Conservation (phyloP, 2,329 filamentous ascomycete species). For the Cercospora sp. region DNA sequence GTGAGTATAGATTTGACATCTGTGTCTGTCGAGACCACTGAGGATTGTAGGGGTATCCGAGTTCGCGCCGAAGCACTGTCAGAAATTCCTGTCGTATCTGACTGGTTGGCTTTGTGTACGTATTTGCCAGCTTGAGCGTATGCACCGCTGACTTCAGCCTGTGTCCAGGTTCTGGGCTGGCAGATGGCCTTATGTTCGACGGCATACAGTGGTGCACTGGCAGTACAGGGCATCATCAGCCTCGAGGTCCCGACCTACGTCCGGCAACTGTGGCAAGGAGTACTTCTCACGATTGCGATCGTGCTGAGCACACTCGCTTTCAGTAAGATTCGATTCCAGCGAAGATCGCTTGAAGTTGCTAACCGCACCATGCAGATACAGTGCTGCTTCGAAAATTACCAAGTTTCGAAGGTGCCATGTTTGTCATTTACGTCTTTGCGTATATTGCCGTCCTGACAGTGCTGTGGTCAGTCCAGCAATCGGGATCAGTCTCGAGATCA, state of each 20-base stretch:
- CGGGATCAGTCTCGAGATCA: not conserved
- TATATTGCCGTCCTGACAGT: constrained; percentile 38
- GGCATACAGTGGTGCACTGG: not conserved
- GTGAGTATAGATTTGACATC: not conserved
- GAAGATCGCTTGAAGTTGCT: not conserved
- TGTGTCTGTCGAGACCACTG: not conserved
- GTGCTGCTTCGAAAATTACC: constrained; percentile 39
- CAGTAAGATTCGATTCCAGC: not conserved
- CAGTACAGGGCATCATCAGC: constrained; percentile 23
- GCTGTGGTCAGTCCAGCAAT: constrained; percentile 19
- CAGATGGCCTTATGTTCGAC: constrained; percentile 2
- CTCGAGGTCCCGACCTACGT: constrained; percentile 18
- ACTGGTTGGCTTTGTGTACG: constrained; percentile 21
- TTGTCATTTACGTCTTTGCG: constrained; percentile 34
- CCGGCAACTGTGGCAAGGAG: constrained; percentile 17
- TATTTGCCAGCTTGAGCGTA: not conserved
- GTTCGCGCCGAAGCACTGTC: constrained; percentile 26
- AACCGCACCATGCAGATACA: constrained; percentile 13
- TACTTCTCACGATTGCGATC: constrained; percentile 22
- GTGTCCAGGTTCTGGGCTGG: not conserved
- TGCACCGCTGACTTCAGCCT: not conserved
- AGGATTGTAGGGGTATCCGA: constrained; percentile 33
- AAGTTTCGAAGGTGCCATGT: constrained; percentile 42
- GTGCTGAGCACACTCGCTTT: constrained; percentile 21
- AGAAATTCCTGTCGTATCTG: constrained; percentile 31